Conservation (phyloP, 495 filamentous ascomycete species). For the Xylaria nigripes region DNA sequence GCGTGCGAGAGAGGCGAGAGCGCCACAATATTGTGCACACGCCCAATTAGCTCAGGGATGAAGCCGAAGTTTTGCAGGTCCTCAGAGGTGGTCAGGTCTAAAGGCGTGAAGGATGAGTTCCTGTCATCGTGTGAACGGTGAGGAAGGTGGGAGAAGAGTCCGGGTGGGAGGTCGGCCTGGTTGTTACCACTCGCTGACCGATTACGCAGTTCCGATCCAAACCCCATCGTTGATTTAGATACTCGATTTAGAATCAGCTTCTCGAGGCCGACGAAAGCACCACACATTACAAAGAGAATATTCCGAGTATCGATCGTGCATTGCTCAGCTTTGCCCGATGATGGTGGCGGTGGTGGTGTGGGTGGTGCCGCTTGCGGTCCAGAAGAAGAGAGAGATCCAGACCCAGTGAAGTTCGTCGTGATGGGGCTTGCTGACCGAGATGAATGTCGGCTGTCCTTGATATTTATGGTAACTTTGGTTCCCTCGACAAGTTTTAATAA, state of each 20-base stretch:
- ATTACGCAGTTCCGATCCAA: constrained; percentile 72
- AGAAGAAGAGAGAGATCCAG: constrained; percentile 26
- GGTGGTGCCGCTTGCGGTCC: constrained; percentile 24
- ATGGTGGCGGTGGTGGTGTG: too few relatives aligned
- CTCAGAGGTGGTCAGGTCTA: constrained; percentile 70
- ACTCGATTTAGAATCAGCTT: constrained; percentile 82
- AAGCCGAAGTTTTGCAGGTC: constrained; percentile 90
- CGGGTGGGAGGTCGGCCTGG: constrained; percentile 33
- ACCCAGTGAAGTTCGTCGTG: constrained; percentile 29
- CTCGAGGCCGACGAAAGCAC: constrained; percentile 88
- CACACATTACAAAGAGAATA: constrained; percentile 93
- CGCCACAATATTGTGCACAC: constrained; percentile 80
- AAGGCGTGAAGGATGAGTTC: constrained; percentile 54
- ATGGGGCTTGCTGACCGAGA: constrained; percentile 38
- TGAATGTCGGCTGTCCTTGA: constrained; percentile 64
- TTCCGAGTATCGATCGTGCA: constrained; percentile 91
- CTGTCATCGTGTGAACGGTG: constrained; percentile 20
- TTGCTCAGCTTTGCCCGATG: constrained; percentile 63
- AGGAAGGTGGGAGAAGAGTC: constrained; percentile 36
- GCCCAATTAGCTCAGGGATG: constrained; percentile 87
- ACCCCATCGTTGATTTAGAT: constrained; percentile 82
- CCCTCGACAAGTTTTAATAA: constrained; percentile 94
- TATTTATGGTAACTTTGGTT: constrained; percentile 79
- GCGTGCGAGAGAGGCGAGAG: constrained; percentile 71
- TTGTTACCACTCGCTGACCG: constrained; percentile 24